Evolutionary conservation across 2,329 filamentous ascomycete genomes (phyloP).

Genomic region (Aspergillus aculeatinus): DNA sequence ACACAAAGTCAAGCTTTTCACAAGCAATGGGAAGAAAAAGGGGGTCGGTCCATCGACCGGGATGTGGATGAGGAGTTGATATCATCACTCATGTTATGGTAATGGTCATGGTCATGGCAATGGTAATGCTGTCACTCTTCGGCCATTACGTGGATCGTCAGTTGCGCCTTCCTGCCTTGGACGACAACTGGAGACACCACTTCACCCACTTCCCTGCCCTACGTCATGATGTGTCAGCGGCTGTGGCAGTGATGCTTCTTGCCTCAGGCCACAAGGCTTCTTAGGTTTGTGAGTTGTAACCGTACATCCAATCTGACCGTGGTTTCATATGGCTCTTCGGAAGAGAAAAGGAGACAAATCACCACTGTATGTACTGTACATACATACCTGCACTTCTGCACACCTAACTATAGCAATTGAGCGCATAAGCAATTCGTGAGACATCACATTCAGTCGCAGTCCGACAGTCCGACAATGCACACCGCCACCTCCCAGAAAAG

Average conservation of each 20-base stretch:
- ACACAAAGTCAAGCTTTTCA: too few relatives aligned
- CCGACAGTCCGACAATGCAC: background rate
- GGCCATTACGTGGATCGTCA: background rate
- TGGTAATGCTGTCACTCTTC: background rate
- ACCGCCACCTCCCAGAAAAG: background rate
- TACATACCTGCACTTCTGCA: background rate
- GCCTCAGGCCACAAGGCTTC: background rate
- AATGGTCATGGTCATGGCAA: background rate
- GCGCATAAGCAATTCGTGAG: background rate
- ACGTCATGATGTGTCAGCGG: constrained; percentile 17
- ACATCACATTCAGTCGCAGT: background rate
- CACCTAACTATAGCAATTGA: background rate
- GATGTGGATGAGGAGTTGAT: background rate
- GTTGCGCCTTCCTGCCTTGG: background rate
- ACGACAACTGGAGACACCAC: background rate
- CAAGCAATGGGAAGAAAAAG: too few relatives aligned
- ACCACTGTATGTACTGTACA: background rate
- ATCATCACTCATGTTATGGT: background rate
- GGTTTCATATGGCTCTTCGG: too few relatives aligned
- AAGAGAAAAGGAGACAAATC: too few relatives aligned
- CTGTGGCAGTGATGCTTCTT: background rate
- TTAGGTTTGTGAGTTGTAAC: too few relatives aligned
- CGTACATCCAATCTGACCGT: too few relatives aligned
- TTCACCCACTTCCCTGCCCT: background rate
- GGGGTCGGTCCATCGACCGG: background rate